Base-by-base conservation (phyloP, 768 basidiomycete genomes). In the Auricularia sp. region DNA sequence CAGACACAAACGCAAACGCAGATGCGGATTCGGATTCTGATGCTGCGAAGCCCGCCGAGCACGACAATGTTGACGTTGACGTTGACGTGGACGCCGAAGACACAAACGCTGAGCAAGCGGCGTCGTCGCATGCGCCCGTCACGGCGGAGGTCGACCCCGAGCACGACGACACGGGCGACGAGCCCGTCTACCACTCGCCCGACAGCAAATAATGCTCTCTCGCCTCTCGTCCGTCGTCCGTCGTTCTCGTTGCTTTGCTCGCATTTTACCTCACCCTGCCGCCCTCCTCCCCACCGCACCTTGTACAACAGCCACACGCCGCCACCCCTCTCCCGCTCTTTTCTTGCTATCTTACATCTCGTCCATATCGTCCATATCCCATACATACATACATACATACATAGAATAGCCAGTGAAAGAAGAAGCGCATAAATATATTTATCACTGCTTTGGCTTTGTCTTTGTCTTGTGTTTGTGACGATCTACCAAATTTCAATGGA, bases 101-200 rank as follows among this genome's bases (percentile, higher is more conserved):
- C 43, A 3, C 43, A 44, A 11, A 10, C 10, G 10, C 43, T 10
- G 10, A 10, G 18, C 10, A 10, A 44, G 1, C 43, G 43, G 47
- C 47, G 18, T 18, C 47, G 1, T 0, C 47, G 21, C 21, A 8
- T 51, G 6, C 47, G 47, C 47, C 47, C 6, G 6, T 18, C 18
- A 5, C 47, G 16, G 18, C 47, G 6, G 47, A 51, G 21, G 18
- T 51, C 47, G 47, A 51, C 47, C 47, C 56, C 23, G 29, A 59
- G 29, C 56, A 59, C 56, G 56, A 59, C 56, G 56, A 59, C 56
- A 59, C 56, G 12, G 23, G 14, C 56, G 56, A 59, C 56, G 56
- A 59, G 56, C 56, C 56, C 56, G 56, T 59, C 23, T 59, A 59
- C 56, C 56, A 59, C 47, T 18, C 14, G 47, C 14, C 14, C 14